Percentiles rank a stretch among this genome's conserved stretches.
phyloP scores from a whole-genome alignment of 2,329 filamentous ascomycete genomes.

The Venturiaceae sp. region DNA sequence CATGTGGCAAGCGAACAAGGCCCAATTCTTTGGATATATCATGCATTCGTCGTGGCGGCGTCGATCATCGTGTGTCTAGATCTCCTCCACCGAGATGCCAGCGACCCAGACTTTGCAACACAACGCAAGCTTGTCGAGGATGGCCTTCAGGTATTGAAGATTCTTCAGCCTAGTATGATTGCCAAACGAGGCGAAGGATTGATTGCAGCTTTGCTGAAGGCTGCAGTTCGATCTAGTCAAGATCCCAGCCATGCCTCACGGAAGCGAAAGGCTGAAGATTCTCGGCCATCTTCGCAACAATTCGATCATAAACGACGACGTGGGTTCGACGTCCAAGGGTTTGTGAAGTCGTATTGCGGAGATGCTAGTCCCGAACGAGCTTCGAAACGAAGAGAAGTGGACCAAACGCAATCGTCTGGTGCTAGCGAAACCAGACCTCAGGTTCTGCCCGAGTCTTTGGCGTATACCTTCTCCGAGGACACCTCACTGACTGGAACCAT shows the following conservation, averaged over 20 bases:
- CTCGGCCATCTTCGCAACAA: neutral
- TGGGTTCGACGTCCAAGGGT: neutral
- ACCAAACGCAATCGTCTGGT: neutral
- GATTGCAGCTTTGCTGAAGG: neutral
- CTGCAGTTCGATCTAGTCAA: neutral
- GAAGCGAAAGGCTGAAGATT: neutral
- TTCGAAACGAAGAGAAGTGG: neutral
- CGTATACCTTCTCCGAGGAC: neutral
- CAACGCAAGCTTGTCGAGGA: slow-evolving; percentile 23
- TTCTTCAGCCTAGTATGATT: slow-evolving; percentile 2
- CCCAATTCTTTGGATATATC: slow-evolving; percentile 34
- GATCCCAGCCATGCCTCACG: neutral
- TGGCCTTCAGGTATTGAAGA: slow-evolving; percentile 17
- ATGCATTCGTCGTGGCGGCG: slow-evolving; percentile 31
- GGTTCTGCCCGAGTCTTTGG: neutral
- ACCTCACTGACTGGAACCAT: neutral
- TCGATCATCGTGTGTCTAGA: slow-evolving; percentile 30
- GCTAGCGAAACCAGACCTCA: neutral
- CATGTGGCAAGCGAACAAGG: slow-evolving; percentile 23
- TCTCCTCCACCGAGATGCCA: slow-evolving; percentile 20
- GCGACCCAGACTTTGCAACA: slow-evolving; percentile 22
- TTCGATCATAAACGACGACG: neutral
- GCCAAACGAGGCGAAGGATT: neutral
- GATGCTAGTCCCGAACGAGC: neutral
- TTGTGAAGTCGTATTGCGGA: neutral